Conservation (phyloP, 1,284 basidiomycete genomes). For the Sphaerobolus stellatus region DNA sequence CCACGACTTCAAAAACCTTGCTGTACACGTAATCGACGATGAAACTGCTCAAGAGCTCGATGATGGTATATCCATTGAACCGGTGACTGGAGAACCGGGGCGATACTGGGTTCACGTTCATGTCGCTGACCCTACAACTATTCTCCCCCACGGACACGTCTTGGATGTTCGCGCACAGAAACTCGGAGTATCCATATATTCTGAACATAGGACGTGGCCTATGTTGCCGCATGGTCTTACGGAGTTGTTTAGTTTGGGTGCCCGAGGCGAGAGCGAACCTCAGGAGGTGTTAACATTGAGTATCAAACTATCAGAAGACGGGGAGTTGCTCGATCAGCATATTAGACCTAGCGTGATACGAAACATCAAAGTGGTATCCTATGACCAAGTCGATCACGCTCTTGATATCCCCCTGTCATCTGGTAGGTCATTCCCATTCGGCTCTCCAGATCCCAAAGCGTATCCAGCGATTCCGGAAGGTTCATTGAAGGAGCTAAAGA, state of each 20-base stretch:
- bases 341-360: constrained; percentile 73
- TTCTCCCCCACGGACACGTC: constrained; percentile 69
- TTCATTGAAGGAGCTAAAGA: constrained; percentile 38
- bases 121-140: constrained; percentile 88
- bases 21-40: constrained; percentile 92
- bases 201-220: constrained; percentile 70
- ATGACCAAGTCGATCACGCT: constrained; percentile 64
- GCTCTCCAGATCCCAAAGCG: neutral
- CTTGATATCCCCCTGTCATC: constrained; percentile 39
- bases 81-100: constrained; percentile 53
- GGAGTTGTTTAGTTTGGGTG: constrained; percentile 31
- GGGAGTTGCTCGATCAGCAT: constrained; percentile 68
- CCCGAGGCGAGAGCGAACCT: constrained; percentile 38
- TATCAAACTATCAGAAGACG: constrained; percentile 61
- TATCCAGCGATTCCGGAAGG: constrained; percentile 7
- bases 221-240: constrained; percentile 41
- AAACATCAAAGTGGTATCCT: constrained; percentile 67
- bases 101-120: constrained; percentile 87
- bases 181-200: constrained; percentile 57
- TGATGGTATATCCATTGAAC: constrained; percentile 87
- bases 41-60: constrained; percentile 83
- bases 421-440: constrained; percentile 23
- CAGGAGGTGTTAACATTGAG: constrained; percentile 81
- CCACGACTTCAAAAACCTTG: constrained; percentile 81
- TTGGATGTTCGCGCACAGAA: constrained; percentile 57